These are phyloP conservation scores for Helotiales sp. DNA, from an alignment of 2,329 filamentous ascomycete species.

Conservation along the genomic window DNA sequence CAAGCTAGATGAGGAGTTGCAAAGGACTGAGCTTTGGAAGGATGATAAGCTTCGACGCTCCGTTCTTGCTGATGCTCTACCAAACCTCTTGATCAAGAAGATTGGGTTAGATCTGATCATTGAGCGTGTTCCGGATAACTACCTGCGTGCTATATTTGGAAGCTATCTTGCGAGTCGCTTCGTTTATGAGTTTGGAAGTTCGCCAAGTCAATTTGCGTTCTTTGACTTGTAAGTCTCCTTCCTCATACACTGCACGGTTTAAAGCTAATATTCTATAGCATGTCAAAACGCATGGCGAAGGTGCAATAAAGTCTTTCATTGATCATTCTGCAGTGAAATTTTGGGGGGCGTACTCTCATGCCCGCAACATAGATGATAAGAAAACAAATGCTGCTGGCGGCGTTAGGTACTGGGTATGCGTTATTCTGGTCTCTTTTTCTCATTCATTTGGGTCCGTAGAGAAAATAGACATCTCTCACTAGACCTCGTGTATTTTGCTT, in stretches of 20 bases:
- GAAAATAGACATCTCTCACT: not conserved
- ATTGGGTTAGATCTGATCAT: constrained; percentile 90
- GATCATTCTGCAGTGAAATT: not conserved
- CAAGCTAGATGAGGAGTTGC: constrained; percentile 93
- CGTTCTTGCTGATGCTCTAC: constrained; percentile 83
- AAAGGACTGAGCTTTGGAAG: constrained; percentile 89
- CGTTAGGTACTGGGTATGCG: not conserved
- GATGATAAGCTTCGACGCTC: constrained; percentile 75
- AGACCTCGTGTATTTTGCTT: not conserved
- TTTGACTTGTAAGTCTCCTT: constrained; percentile 82
- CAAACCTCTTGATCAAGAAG: constrained; percentile 79
- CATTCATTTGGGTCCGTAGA: not conserved
- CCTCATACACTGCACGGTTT: not conserved
- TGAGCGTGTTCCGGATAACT: constrained; percentile 83
- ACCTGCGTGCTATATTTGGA: constrained; percentile 93
- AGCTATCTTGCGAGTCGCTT: constrained; percentile 94
- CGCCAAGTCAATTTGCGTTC: constrained; percentile 94
- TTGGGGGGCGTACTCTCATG: not conserved
- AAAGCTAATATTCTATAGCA: constrained; percentile 44
- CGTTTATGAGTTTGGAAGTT: constrained; percentile 92
- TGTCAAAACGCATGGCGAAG: constrained; percentile 64
- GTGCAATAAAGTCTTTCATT: constrained; percentile 30
- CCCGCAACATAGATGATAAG: not conserved
- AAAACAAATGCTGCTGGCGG: not conserved
- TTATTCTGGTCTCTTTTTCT: not conserved